Percentiles rank a stretch among this genome's conserved stretches.
phyloP scores from a whole-genome alignment of 1,139 yeast species.

The Candida labiduridarum region DNA sequence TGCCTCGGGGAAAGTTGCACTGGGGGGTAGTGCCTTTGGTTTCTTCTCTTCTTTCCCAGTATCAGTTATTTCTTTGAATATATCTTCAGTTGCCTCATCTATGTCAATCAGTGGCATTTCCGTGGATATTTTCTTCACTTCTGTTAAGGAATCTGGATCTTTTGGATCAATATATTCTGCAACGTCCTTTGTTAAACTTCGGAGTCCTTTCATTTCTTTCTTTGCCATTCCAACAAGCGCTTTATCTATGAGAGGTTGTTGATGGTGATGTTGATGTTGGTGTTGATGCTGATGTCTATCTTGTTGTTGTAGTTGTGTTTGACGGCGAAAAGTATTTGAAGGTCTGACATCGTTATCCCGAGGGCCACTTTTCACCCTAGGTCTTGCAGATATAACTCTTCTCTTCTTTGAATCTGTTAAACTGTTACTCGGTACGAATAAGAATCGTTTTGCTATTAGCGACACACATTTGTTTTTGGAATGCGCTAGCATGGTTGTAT shows the following conservation, averaged over 20 bases:
- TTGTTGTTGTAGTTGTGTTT: not conserved
- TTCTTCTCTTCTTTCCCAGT: conserved; percentile 3
- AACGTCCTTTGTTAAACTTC: not conserved
- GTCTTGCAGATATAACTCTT: not conserved
- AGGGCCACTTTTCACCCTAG: not conserved
- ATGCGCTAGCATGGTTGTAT: not conserved
- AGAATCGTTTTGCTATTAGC: not conserved
- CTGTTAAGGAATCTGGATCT: conserved; percentile 2
- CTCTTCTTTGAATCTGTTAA: not conserved
- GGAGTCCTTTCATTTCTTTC: conserved; percentile 1
- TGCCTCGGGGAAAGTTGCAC: conserved; percentile 39
- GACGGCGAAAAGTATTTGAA: too few species aligned
- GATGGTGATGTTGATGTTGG: not conserved
- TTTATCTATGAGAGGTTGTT: not conserved
- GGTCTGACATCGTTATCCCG: not conserved
- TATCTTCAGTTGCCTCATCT: conserved; percentile 3
- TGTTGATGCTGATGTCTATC: not conserved
- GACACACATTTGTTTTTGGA: not conserved
- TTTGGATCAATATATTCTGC: not conserved
- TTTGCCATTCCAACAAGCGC: not conserved
- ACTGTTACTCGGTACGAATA: conserved; percentile 8
- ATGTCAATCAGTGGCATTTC: conserved; percentile 5
- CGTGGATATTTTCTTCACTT: not conserved
- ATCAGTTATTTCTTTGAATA: conserved; percentile 1
- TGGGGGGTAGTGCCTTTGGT: conserved; percentile 4